Percentiles rank a stretch among this genome's conserved stretches.
phyloP scores from a whole-genome alignment of 352 stramenopile genomes.

The Pythium folliculosum region DNA sequence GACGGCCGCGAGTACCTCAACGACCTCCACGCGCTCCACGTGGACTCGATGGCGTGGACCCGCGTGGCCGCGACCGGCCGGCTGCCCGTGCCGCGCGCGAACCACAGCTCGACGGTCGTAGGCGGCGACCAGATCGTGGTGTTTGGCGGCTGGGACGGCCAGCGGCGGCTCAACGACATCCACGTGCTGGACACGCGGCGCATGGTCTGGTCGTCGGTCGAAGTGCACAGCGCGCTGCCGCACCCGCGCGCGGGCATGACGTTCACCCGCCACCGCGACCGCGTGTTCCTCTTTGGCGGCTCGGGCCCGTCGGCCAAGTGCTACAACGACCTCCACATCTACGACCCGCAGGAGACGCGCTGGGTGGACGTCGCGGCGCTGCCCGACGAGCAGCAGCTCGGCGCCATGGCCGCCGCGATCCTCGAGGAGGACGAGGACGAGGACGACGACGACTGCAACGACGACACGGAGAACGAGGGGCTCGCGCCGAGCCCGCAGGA shows the following conservation, averaged over 20 bases:
- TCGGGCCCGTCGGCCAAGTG: slow-evolving; percentile 92
- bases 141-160: slow-evolving; percentile 95
- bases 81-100: slow-evolving; percentile 88
- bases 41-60: slow-evolving; percentile 89
- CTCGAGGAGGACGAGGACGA: slow-evolving; percentile 38
- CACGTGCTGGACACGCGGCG: slow-evolving; percentile 92
- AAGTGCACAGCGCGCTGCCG: slow-evolving; percentile 56
- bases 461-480: slow-evolving; percentile 35
- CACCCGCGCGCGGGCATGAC: slow-evolving; percentile 94
- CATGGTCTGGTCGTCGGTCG: slow-evolving; percentile 87
- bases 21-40: slow-evolving; percentile 93
- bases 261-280: slow-evolving; percentile 90
- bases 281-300: slow-evolving; percentile 95
- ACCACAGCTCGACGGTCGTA: slow-evolving; percentile 94
- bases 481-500: slow-evolving; percentile 34
- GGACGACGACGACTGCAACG: slow-evolving; percentile 41
- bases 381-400: slow-evolving; percentile 65
- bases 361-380: slow-evolving; percentile 45
- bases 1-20: slow-evolving; percentile 96
- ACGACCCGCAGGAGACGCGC: slow-evolving; percentile 62
- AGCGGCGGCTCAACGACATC: slow-evolving; percentile 94
- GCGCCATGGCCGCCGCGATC: slow-evolving; percentile 54
- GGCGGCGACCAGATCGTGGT: slow-evolving; percentile 85
- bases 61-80: slow-evolving; percentile 74
- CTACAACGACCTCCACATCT: slow-evolving; percentile 96